Evolutionary conservation across 2,329 filamentous ascomycete species (phyloP), one percentile per base, ranked within the genome.

Genomic region (Beauveria pseudobassiana): DNA sequence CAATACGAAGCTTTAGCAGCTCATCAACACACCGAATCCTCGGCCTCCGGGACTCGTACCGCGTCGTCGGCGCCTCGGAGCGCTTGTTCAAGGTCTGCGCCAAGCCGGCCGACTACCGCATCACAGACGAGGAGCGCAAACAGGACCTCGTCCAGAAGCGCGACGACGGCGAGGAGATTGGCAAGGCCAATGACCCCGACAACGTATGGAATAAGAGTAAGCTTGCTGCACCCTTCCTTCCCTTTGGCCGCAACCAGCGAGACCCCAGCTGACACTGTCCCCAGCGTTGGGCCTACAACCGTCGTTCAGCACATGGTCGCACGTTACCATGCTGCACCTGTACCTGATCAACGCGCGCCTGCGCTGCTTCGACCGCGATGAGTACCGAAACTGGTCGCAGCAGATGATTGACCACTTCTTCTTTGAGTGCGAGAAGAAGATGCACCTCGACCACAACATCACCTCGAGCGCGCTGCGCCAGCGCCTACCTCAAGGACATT

Each of bases 361-460:
- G 68, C 89, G 95, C 66, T 87, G 87, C 74, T 85, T 97, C 68
- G 87, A 90, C 24, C 78, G 81, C 59, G 83, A 87, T 24, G 80
- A 84, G 67, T 87, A 89, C 67, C 82, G 85, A 64, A 83, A 85
- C 62, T 96, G 92, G 87, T 91, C 96, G 74, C 89, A 92, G 70
- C 90, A 96, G 77, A 82, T 99, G 65, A 85, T 95, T 52, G 93
- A 99, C 77, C 92, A 98, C 75, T 97, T 96, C 81, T 98, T 93
- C 80, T 91, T 90, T 78, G 87, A 90, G 69, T 90, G 89, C 69
- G 91, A 96, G 78, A 87, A 89, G 73, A 84, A 87, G 70, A 93
- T 96, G 85, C 89, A 90, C 64, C 80, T 89, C 64, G 84, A 87
- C 72, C 93, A 96, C 80, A 87, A 87, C 67, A 81, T 88, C 74